Evolutionary conservation across 331 rosid species (phyloP), one percentile per base, ranked within the genome.

Genomic region (Acacia concinna): DNA sequence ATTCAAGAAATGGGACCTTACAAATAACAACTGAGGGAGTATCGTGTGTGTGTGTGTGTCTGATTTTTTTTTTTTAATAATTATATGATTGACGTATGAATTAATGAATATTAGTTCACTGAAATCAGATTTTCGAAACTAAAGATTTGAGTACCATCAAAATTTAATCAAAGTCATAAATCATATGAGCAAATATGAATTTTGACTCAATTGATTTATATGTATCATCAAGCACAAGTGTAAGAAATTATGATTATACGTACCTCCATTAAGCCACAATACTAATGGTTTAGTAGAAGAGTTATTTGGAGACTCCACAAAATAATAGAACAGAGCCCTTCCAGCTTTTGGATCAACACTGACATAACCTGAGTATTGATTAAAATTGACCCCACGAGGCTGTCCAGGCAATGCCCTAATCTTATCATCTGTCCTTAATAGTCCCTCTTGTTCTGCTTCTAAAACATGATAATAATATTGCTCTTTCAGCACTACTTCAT

Each of bases 221-320:
- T 21, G 10, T 49, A 54, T 54, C 1, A 8, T 54, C 15, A 21
- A 8, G 28, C 15, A n/a, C 31, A 54, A 2, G 5, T 54, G 62
- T 9, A 54, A 7, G 62, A 25, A 27, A 0, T 25, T 27, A 27
- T 11, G 13, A 27, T 12, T 5, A 3, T 66, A 12, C 13, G 23
- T 57, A 84, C 88, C 88, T 78, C 88, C 88, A 75, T 78, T 85
- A 21, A 85, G 73, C 88, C 88, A 85, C 79, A 85, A 63, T 0
- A 85, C 81, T 41, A 85, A 54, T 32, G 88, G 88, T 14, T 81
- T 85, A 9, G 81, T 32, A 4, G 67, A 68, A 74, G 85, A 12
- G 47, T 15, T 40, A 31, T 32, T 2, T 3, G 88, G 81, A 73
- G 88, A 85, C 76, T 85, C 88, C 4, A 74, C 88, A 68, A 85